Conservation (phyloP, 2,329 filamentous ascomycete species). For the Trichoderma gracile region DNA sequence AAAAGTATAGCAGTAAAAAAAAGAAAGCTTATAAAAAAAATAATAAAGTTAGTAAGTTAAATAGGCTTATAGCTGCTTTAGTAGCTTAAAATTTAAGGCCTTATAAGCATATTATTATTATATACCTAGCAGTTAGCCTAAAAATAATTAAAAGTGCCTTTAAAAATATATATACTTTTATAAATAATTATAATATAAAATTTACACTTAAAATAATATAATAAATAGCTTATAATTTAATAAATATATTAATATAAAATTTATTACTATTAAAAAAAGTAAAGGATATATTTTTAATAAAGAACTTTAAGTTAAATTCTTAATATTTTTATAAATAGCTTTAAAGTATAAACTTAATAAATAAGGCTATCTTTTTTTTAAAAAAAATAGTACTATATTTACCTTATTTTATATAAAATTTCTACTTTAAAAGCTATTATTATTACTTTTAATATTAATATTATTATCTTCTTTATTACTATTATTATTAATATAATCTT, state of each 20-base stretch:
- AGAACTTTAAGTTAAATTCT: background rate
- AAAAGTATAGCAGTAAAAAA: background rate
- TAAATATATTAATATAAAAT: background rate
- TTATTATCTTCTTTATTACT: background rate
- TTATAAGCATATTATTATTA: background rate
- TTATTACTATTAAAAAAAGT: background rate
- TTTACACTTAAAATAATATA: background rate
- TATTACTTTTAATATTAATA: background rate
- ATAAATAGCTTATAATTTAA: background rate
- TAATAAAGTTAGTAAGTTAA: background rate
- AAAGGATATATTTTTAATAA: background rate
- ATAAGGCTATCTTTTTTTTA: background rate
- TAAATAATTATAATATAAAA: background rate
- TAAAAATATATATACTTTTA: background rate
- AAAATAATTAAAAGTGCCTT: background rate
- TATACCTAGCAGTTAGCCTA: background rate
- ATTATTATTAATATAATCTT: background rate
- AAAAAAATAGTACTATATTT: background rate
- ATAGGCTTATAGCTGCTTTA: background rate
- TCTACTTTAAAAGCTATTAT: background rate
- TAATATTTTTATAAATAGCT: background rate
- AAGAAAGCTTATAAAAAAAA: background rate
- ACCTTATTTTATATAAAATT: background rate
- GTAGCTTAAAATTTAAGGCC: background rate
- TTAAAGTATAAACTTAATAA: background rate